phyloP scores from a whole-genome alignment of 257 asterid species.

The Rauvolfia tetraphylla region DNA sequence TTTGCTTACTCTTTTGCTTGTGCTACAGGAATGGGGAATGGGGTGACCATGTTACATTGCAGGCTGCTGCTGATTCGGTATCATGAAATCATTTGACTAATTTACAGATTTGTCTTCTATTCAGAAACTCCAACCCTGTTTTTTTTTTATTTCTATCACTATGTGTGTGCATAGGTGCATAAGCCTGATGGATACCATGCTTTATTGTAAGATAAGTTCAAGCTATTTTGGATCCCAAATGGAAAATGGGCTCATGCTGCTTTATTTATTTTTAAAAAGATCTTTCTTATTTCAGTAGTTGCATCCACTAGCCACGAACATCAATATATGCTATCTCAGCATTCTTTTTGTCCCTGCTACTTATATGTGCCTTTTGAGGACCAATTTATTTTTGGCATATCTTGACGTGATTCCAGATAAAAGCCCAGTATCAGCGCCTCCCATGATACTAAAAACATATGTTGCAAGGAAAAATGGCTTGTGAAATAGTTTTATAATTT shows the following conservation, averaged over 20 bases:
- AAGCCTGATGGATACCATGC: not conserved
- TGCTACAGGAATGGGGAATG: slow-evolving; percentile 72
- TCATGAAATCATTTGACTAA: not conserved
- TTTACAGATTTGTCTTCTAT: not conserved
- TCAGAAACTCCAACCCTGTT: not conserved
- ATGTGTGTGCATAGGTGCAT: not conserved
- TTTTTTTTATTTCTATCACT: no score
- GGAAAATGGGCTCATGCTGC: not conserved
- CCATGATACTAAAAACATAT: not conserved
- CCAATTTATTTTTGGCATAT: not conserved
- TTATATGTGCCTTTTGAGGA: not conserved
- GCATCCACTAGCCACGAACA: not conserved
- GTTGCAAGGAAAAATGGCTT: not conserved
- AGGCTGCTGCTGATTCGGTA: slow-evolving; percentile 96
- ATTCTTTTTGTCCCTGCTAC: not conserved
- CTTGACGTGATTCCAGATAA: not conserved
- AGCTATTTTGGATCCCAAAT: not conserved
- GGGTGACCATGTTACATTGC: slow-evolving; percentile 99
- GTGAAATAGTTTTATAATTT: slow-evolving; percentile 4
- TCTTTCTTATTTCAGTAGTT: not conserved
- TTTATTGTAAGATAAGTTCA: not conserved
- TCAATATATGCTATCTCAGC: not conserved
- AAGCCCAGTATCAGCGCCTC: not conserved
- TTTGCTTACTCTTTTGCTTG: slow-evolving; percentile 14
- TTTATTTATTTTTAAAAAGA: not conserved